These are phyloP conservation scores for Eutrema japonicum DNA, from an alignment of 345 rosid species.

Conservation along the genomic window DNA sequence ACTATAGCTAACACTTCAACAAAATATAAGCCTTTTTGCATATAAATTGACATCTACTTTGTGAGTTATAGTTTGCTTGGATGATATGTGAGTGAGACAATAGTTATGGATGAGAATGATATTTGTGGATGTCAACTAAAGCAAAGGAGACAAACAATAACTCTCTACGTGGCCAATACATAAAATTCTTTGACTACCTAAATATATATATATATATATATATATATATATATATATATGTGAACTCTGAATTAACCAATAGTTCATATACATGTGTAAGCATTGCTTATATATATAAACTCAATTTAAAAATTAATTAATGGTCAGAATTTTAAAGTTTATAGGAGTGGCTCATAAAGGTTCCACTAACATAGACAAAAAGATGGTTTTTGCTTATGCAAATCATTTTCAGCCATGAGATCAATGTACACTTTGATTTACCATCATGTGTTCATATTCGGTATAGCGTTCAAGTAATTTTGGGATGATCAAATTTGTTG, in stretches of 20 bases:
- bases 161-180: constrained; percentile 45
- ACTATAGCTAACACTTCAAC: not conserved
- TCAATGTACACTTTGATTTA: constrained; percentile 54
- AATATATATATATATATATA: not conserved
- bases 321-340: constrained; percentile 41
- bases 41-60: constrained; percentile 27
- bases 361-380: constrained; percentile 66
- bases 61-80: constrained; percentile 45
- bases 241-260: constrained; percentile 31
- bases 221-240: not conserved
- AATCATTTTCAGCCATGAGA: constrained; percentile 61
- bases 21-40: not conserved
- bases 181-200: constrained; percentile 32
- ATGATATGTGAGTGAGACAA: constrained; percentile 44
- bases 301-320: constrained; percentile 20
- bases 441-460: constrained; percentile 38
- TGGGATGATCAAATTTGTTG: constrained; percentile 4
- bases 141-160: constrained; percentile 38
- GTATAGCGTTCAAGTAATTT: constrained; percentile 20
- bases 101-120: constrained; percentile 46
- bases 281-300: constrained; percentile 32
- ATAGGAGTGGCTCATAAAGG: constrained; percentile 45
- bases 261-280: constrained; percentile 23
- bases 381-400: constrained; percentile 44
- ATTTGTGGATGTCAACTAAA: constrained; percentile 48